Evolutionary conservation across 306 rosid genomes (phyloP), one percentile per base, ranked within the genome.

Genomic region (Mimosa pudica): DNA sequence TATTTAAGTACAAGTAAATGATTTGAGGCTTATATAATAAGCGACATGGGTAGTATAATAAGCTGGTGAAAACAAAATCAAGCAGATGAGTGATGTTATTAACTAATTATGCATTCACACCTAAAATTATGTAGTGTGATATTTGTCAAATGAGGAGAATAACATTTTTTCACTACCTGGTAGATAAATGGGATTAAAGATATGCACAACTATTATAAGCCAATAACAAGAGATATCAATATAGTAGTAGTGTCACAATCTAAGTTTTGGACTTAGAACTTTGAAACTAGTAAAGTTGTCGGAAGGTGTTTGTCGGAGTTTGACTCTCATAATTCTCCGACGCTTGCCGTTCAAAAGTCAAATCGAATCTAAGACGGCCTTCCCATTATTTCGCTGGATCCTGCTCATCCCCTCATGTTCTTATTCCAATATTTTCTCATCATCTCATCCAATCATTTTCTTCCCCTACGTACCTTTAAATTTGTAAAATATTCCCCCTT

Each of bases 331-430:
- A 8, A 14, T n/a, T 4, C 52, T 44, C 49, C 74, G 57, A 20
- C 41, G 74, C 41, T 70, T 70, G 74, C 74, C 74, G 57, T 70
- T 70, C 74, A 24, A 11, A 45, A 70, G 41, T 70, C 74, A 70
- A 70, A 70, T 14, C 9, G 73, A 68, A 42, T 70, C 73, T 18
- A 44, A 44, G 73, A 44, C 54, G 73, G 73, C 52, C 51, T 47
- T 47, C 13, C 10, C 7, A 7, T 44, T 44, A 1, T 46, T 7
- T 48, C 32, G 12, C 71, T 66, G 48, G n/a, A 42, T 65, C 71
- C 48, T 38, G 7, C 71, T 66, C 71, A 14, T n/a, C 18, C 71
- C 6, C 71, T 66, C n/a, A 38, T 38, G 42, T 24, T 24, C 6
- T 48, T 38, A 5, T 32, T 62, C 68, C 6, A 62, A 10, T 62